These are phyloP conservation scores for Crepidotus variabilis DNA, from an alignment of 768 basidiomycete species.

Conservation along the genomic window DNA sequence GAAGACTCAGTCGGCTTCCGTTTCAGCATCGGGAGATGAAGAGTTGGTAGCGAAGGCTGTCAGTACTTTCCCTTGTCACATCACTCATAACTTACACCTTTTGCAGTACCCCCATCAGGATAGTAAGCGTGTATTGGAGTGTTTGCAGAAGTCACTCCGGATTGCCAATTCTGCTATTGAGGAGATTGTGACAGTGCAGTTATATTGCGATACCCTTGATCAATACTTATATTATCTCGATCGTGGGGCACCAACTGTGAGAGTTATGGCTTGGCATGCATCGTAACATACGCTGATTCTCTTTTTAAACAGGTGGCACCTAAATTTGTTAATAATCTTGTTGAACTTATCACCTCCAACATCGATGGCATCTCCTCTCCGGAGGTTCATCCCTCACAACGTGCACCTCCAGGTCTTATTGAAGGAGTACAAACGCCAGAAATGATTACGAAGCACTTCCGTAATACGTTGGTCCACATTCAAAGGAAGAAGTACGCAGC, in stretches of 20 bases:
- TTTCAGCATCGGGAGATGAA: slow-evolving; percentile 34
- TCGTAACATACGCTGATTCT: background rate
- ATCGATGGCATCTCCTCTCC: slow-evolving; percentile 89
- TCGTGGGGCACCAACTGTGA: slow-evolving; percentile 84
- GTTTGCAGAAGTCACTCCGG: slow-evolving; percentile 92
- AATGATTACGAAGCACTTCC: slow-evolving; percentile 92
- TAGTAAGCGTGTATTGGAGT: slow-evolving; percentile 96
- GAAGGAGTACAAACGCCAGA: slow-evolving; percentile 93
- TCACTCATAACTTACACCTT: slow-evolving; percentile 2
- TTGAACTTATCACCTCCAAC: slow-evolving; percentile 91
- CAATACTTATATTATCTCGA: slow-evolving; percentile 97
- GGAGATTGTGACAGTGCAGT: slow-evolving; percentile 93
- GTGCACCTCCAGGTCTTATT: slow-evolving; percentile 83
- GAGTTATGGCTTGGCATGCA: slow-evolving; percentile 18
- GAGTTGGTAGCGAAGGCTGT: slow-evolving; percentile 51
- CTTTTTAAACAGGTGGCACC: slow-evolving; percentile 65
- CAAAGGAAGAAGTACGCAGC: slow-evolving; percentile 64
- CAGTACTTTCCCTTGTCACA: slow-evolving; percentile 23
- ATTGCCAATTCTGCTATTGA: slow-evolving; percentile 97
- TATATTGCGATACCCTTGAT: slow-evolving; percentile 95
- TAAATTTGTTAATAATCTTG: slow-evolving; percentile 94
- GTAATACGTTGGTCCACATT: slow-evolving; percentile 84
- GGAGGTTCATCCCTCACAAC: slow-evolving; percentile 84
- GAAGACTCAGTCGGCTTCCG: slow-evolving; percentile 28
- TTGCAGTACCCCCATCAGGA: slow-evolving; percentile 82